phyloP scores from a whole-genome alignment of 129 eudicot genomes.

The Smallanthus sonchifolius region DNA sequence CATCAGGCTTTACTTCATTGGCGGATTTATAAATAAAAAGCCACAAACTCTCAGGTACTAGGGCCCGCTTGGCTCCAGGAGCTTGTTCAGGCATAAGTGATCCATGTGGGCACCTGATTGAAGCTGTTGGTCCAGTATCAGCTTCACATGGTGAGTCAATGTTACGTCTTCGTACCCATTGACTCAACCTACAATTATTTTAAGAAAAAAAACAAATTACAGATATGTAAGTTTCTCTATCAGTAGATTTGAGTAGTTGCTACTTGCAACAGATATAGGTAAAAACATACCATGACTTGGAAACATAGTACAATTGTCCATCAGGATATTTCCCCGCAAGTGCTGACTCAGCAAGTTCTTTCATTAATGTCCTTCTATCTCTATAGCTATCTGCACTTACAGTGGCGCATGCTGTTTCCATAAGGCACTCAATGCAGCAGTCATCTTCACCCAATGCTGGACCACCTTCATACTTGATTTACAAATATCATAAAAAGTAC shows the following conservation, averaged over 20 bases:
- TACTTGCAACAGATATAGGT: neutral
- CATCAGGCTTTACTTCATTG: conserved; percentile 71
- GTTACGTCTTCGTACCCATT: conserved; percentile 84
- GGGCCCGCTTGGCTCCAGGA: conserved; percentile 80
- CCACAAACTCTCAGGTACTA: conserved; percentile 88
- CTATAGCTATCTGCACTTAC: conserved; percentile 75
- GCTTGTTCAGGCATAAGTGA: conserved; percentile 91
- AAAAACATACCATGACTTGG: conserved; percentile 71
- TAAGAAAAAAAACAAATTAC: neutral
- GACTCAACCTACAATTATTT: conserved; percentile 66
- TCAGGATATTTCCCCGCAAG: conserved; percentile 72
- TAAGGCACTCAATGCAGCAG: conserved; percentile 66
- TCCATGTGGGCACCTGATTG: conserved; percentile 90
- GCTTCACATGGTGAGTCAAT: conserved; percentile 86
- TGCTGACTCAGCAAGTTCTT: conserved; percentile 87
- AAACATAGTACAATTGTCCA: conserved; percentile 61
- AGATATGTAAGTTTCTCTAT: neutral
- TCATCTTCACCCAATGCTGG: conserved; percentile 67
- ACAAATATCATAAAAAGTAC: conserved; percentile 21
- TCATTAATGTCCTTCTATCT: conserved; percentile 68
- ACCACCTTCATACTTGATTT: conserved; percentile 72
- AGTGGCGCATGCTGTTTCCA: conserved; percentile 51
- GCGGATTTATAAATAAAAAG: conserved; percentile 60
- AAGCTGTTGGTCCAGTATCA: conserved; percentile 94
- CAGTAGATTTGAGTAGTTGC: neutral